These are phyloP conservation scores for Blastocystis sp. DNA, from an alignment of 352 stramenopile species.

Conservation along the genomic window DNA sequence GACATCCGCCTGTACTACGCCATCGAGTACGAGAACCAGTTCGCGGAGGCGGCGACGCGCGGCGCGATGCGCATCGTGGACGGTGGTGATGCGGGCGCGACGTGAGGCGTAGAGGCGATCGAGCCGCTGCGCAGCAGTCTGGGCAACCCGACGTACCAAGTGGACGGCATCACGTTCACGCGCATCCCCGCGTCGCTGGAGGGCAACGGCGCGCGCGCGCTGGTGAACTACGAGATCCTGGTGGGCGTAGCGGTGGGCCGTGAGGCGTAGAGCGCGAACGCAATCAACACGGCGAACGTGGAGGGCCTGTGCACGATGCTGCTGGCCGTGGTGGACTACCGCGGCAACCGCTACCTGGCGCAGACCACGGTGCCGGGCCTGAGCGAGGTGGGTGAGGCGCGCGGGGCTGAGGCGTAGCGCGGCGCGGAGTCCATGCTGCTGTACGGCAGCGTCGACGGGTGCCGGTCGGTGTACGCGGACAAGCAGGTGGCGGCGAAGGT, in stretches of 20 bases:
- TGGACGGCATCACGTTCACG: conserved; percentile 49
- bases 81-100: background rate
- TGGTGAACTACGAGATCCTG: conserved; percentile 33
- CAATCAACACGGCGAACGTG: conserved; percentile 18
- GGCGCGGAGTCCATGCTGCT: background rate
- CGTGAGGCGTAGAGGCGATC: conserved; percentile 3
- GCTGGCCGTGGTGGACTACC: conserved; percentile 35
- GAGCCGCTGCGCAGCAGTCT: background rate
- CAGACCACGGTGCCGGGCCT: conserved; percentile 42
- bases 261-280: background rate
- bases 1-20: background rate
- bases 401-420: background rate
- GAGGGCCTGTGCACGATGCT: background rate
- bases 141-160: background rate
- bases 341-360: conserved; percentile 39
- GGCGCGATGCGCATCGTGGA: conserved; percentile 37
- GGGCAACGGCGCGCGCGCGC: background rate
- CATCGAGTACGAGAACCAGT: conserved; percentile 12
- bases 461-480: conserved; percentile 54
- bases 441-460: conserved; percentile 13
- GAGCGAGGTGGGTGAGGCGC: background rate
- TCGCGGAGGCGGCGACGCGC: conserved; percentile 33
- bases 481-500: conserved; percentile 26
- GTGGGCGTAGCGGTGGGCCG: background rate
- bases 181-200: background rate